Evolutionary conservation across 1,139 yeast genomes (phyloP), one percentile per base, ranked within the genome.

Genomic region (Suhomyces chickasaworum): DNA sequence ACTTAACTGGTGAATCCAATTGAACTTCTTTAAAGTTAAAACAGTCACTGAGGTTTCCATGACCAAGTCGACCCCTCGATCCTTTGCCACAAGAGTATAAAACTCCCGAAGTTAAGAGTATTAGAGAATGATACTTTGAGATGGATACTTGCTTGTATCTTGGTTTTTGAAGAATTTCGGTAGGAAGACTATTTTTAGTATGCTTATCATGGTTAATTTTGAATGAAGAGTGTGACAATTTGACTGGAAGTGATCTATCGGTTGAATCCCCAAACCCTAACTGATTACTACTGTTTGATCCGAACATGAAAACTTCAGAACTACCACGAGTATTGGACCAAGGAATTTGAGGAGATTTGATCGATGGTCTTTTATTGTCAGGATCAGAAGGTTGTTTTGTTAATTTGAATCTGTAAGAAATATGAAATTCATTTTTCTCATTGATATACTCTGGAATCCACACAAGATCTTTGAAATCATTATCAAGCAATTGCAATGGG

Each of bases 61-160:
- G 77, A 0, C 95, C 96, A 18, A 88, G 65, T 44, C 95, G 69
- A 1, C 96, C 96, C 47, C 86, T 70, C 0, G 86, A 75, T 1
- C 87, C 86, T 34, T 81, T 73, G 0, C 97, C 97, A 54, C 86
- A 79, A 0, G 85, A 66, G 49, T 67, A 81, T 0, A 88, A 55
- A 41, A 74, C 73, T 4, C 81, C 80, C 38, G 78, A 81, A 13
- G 73, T 71, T 0, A 91, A 81, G 2, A 86, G 56, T 0, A 84
- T 64, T 1, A 85, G 65, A 0, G 91, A 75, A 59, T 88, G 95
- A 52, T 82, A 80, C 59, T 84, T 86, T 3, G 93, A 82, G 46
- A 88, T 66, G 15, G 64, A 64, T 2, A 83, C 63, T 32, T 71
- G 69, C 34, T 64, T 66, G 47, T 78, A 72, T 27, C 84, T 59